phyloP scores from a whole-genome alignment of 2,329 filamentous ascomycete genomes.

The Penicillium sumatraense region DNA sequence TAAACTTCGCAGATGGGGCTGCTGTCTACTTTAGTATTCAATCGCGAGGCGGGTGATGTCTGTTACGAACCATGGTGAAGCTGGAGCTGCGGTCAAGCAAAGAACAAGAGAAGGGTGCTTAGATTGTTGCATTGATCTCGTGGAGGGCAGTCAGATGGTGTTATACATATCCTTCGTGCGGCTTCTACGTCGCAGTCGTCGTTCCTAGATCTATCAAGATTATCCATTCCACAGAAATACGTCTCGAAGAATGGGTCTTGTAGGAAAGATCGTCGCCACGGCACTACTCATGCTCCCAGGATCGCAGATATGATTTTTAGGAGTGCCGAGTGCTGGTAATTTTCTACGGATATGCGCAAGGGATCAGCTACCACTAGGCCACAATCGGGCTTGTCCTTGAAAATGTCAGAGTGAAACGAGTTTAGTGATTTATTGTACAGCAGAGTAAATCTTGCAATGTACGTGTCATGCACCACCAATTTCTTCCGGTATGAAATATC shows the following conservation, averaged over 20 bases:
- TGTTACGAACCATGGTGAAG: neutral
- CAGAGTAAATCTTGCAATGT: neutral
- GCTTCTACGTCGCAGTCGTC: neutral
- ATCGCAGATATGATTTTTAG: neutral
- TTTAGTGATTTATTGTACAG: too few relatives aligned
- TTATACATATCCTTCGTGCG: neutral
- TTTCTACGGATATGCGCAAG: neutral
- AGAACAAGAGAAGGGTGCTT: neutral
- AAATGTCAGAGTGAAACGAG: neutral
- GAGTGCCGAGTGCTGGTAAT: neutral
- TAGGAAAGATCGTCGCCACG: neutral
- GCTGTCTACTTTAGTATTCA: neutral
- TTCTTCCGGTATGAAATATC: too few relatives aligned
- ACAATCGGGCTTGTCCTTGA: neutral
- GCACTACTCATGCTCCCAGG: neutral
- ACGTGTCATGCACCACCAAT: neutral
- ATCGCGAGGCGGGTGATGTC: neutral
- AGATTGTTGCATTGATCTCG: neutral
- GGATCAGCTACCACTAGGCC: neutral
- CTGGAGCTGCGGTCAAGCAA: neutral
- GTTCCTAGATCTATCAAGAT: neutral
- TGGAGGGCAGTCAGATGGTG: neutral
- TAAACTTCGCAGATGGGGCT: neutral
- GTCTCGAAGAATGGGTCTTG: neutral
- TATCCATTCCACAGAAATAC: neutral